phyloP scores from a whole-genome alignment of 2,329 filamentous ascomycete genomes.

The Pseudocercospora cruenta region DNA sequence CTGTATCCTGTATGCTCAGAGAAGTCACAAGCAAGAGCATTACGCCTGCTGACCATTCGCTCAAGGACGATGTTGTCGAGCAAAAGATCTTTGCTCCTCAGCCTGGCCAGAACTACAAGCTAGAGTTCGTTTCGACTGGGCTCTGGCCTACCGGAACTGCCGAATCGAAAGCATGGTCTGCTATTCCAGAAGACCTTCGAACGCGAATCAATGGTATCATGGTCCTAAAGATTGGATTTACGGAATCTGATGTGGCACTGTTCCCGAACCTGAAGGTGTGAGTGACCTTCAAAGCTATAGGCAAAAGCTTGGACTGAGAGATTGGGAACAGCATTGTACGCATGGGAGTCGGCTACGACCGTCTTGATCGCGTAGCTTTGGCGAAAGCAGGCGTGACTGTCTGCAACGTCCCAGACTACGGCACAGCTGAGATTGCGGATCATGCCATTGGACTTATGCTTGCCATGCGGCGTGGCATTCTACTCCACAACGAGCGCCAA shows the following conservation, averaged over 20 bases:
- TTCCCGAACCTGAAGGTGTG: constrained; percentile 40
- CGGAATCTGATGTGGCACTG: constrained; percentile 32
- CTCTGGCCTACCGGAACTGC: constrained; percentile 31
- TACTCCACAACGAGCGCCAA: constrained; percentile 38
- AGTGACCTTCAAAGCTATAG: constrained; percentile 15
- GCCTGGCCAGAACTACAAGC: constrained; percentile 30
- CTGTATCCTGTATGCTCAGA: constrained; percentile 29
- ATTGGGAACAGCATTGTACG: constrained; percentile 32
- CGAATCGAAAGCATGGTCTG: constrained; percentile 34
- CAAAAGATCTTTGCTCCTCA: constrained; percentile 35
- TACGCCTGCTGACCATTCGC: constrained; percentile 4
- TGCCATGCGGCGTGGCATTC: constrained; percentile 35
- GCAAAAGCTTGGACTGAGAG: neutral
- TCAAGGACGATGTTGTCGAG: constrained; percentile 31
- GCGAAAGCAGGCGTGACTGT: constrained; percentile 33
- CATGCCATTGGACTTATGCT: constrained; percentile 38
- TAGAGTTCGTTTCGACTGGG: constrained; percentile 31
- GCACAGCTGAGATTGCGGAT: constrained; percentile 39
- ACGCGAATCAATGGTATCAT: constrained; percentile 35
- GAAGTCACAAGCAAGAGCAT: neutral
- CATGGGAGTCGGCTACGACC: constrained; percentile 41
- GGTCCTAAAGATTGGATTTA: constrained; percentile 36
- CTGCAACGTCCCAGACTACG: constrained; percentile 40
- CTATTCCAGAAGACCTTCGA: constrained; percentile 34
- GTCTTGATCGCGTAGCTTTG: constrained; percentile 35